Evolutionary conservation across 495 filamentous ascomycete species (phyloP), one percentile per base, ranked within the genome.

Genomic region (Symbiotaphrina buchneri): DNA sequence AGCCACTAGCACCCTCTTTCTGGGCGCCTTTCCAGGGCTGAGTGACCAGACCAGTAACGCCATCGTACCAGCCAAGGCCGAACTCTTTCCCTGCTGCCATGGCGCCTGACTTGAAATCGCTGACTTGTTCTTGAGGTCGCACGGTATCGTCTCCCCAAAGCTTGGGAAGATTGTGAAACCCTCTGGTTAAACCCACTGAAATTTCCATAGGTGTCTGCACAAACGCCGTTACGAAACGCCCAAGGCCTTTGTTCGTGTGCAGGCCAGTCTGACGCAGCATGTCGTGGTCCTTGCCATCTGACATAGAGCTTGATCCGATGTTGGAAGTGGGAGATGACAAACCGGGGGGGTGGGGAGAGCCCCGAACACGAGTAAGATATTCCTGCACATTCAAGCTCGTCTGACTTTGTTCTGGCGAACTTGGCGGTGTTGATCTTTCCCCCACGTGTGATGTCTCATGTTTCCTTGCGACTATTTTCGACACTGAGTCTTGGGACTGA

Each of bases 161-260:
- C 33, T 66, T 74, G 0, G 81, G 79, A 1, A 68, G 68, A 42
- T 90, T 91, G 46, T 90, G 76, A 39, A 91, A 90, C 6, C 82
- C 82, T 47, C 72, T 76, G 0, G 82, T 69, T 2, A 91, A 44
- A 10, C 68, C 72, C 24, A 90, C 53, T 8, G 77, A 71, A 34
- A 87, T 65, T 38, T 90, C 80, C 53, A 82, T 72, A 0, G 81
- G 81, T 0, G 74, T 69, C 48, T 73, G 68, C 31, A 84, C 49
- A n/a, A 68, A 63, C 11, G 71, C 68, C 19, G 59, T 61, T 4
- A 83, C 62, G 27, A 87, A 73, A 22, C 74, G 69, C 8, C 56
- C 52, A 22, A 76, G 54, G 10, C 70, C 64, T 39, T 67, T 77
- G 17, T 68, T 60, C 4, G 71, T 71, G 16, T 58, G 53, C 1